phyloP scores from a whole-genome alignment of 345 rosid genomes.

The Xanthoceras sorbifolium region DNA sequence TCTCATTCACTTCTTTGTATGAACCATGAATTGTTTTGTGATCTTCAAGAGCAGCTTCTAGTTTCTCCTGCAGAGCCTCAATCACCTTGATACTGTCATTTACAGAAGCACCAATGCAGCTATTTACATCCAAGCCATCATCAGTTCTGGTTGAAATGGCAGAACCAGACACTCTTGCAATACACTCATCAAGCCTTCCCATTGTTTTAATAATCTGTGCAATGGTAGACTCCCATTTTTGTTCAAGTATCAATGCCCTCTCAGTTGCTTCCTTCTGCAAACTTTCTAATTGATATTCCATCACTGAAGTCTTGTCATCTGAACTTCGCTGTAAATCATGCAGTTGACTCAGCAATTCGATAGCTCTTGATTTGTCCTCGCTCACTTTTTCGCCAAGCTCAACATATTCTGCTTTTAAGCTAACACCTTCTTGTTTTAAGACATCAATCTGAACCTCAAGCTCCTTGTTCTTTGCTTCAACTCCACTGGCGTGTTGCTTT shows the following conservation, averaged over 20 bases:
- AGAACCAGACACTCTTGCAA: conserved; percentile 34
- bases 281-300: conserved; percentile 53
- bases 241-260: conserved; percentile 52
- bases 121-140: conserved; percentile 44
- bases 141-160: conserved; percentile 27
- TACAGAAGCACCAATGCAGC: conserved; percentile 49
- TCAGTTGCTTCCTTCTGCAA: conserved; percentile 54
- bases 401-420: conserved; percentile 49
- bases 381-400: conserved; percentile 49
- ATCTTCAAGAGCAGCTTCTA: conserved; percentile 46
- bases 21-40: conserved; percentile 44
- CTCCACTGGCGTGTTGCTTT: conserved; percentile 45
- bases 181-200: conserved; percentile 54
- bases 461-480: conserved; percentile 47
- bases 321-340: conserved; percentile 50
- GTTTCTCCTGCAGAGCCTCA: conserved; percentile 55
- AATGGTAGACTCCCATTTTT: conserved; percentile 47
- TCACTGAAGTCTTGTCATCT: conserved; percentile 40
- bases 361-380: conserved; percentile 39
- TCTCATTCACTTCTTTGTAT: conserved; percentile 55
- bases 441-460: conserved; percentile 51
- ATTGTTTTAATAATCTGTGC: conserved; percentile 53
- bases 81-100: conserved; percentile 53
- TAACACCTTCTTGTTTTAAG: conserved; percentile 41
- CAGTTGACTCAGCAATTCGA: conserved; percentile 61